Conservation (phyloP, 192 early-diverging fungal species). For the Geranomyces variabilis region DNA sequence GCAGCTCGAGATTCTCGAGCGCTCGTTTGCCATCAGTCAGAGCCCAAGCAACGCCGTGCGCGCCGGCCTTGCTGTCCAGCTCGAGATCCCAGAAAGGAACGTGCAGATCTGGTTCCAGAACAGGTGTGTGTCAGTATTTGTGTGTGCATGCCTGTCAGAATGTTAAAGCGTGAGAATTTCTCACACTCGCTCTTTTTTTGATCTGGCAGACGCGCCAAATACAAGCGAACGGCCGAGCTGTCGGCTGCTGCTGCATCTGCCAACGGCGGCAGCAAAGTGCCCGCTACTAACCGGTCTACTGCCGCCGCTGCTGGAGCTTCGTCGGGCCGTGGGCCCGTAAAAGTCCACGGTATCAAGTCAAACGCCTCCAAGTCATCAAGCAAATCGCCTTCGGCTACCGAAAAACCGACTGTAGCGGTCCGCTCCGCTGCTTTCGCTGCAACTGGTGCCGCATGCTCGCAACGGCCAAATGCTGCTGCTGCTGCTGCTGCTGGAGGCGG, state of each 20-base stretch:
- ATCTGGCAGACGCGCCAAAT: background rate
- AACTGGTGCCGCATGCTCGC: too few relatives aligned
- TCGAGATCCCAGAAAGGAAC: conserved; percentile 82
- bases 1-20: conserved; percentile 22
- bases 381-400: background rate
- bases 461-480: too few relatives aligned
- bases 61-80: conserved; percentile 62
- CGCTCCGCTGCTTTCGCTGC: too few relatives aligned
- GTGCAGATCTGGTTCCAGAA: conserved; percentile 98
- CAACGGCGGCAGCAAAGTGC: too few relatives aligned
- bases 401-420: background rate
- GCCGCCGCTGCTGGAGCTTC: too few relatives aligned
- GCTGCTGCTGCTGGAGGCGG: too few relatives aligned
- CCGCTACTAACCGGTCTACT: too few relatives aligned
- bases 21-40: background rate
- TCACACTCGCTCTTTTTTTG: background rate
- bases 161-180: background rate
- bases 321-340: too few relatives aligned
- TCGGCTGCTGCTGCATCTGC: too few relatives aligned
- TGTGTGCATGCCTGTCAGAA: too few relatives aligned
- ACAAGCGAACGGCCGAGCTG: background rate
- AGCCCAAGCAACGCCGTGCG: conserved; percentile 8
- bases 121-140: conserved; percentile 6
- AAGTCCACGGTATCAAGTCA: too few relatives aligned
- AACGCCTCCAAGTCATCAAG: background rate